A percentile compares a stretch with the other conserved stretches of the same genome.
Evolutionary conservation across 345 rosid genomes (phyloP).

Genomic region (Eucalyptus leucophloia): DNA sequence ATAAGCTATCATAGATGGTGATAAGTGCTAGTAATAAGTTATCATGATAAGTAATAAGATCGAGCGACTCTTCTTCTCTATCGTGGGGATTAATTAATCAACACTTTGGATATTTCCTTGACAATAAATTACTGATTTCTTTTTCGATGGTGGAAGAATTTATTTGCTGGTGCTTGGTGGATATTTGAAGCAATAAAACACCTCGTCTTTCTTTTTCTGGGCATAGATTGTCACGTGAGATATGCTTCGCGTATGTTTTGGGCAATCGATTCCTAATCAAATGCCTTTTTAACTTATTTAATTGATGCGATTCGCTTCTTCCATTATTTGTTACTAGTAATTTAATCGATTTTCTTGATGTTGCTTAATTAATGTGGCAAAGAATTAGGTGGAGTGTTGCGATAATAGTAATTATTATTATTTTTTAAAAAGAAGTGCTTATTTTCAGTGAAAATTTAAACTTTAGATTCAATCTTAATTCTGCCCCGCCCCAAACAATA

Average conservation of each 20-base stretch:
- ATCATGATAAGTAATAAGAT: neutral
- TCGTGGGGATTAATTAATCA: neutral
- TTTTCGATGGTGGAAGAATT: neutral
- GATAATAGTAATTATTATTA: no score
- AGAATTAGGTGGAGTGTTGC: neutral
- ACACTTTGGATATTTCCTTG: neutral
- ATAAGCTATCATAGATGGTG: no score
- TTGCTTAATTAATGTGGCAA: neutral
- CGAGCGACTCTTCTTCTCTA: neutral
- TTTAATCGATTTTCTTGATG: neutral
- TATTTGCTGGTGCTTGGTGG: neutral
- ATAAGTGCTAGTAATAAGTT: no score
- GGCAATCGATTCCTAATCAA: neutral
- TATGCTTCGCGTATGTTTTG: neutral
- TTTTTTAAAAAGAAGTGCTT: no score
- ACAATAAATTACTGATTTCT: neutral
- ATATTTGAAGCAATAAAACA: neutral
- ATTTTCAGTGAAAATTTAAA: no score
- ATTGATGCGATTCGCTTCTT: neutral
- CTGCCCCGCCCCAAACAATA: no score
- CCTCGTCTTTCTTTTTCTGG: neutral
- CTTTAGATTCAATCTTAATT: neutral
- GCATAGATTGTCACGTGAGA: neutral
- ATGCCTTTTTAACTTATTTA: neutral
- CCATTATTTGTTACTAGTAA: neutral